These are phyloP conservation scores for Pseudogymnoascus sp. DNA, from an alignment of 2,329 filamentous ascomycete genomes.

Conservation along the genomic window DNA sequence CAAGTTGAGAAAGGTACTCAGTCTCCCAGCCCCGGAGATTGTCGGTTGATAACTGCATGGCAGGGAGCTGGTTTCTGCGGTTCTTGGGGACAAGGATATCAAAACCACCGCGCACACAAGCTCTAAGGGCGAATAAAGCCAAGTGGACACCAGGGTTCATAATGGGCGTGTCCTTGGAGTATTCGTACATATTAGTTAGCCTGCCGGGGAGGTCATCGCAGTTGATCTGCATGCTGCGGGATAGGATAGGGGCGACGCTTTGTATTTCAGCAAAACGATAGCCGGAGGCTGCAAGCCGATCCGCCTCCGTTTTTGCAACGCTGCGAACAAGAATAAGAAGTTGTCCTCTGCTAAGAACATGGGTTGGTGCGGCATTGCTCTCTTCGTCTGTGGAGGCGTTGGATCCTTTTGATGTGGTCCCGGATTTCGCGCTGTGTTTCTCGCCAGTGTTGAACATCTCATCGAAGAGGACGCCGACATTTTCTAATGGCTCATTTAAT, in stretches of 20 bases:
- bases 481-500: slow-evolving; percentile 52
- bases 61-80: slow-evolving; percentile 52
- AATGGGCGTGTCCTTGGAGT: slow-evolving; percentile 39
- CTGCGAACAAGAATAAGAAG: slow-evolving; percentile 70
- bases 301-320: slow-evolving; percentile 49
- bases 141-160: slow-evolving; percentile 47
- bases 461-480: slow-evolving; percentile 64
- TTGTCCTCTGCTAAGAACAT: slow-evolving; percentile 58
- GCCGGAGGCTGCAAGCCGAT: slow-evolving; percentile 58
- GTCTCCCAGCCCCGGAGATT: slow-evolving; percentile 47
- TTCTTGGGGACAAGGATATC: slow-evolving; percentile 25
- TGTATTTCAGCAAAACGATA: slow-evolving; percentile 67
- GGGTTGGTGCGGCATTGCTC: slow-evolving; percentile 27
- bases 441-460: slow-evolving; percentile 61
- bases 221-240: slow-evolving; percentile 66
- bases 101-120: slow-evolving; percentile 31
- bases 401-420: background rate
- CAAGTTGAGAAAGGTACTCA: slow-evolving; percentile 44
- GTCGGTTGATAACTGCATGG: slow-evolving; percentile 44
- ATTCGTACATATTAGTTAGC: slow-evolving; percentile 56
- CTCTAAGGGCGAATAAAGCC: slow-evolving; percentile 49
- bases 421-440: slow-evolving; percentile 10
- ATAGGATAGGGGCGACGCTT: slow-evolving; percentile 60
- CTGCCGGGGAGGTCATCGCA: slow-evolving; percentile 50
- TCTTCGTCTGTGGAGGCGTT: slow-evolving; percentile 32